Evolutionary conservation across 306 rosid species (phyloP), one percentile per base, ranked within the genome.

Genomic region (Leucaena leucocephala): DNA sequence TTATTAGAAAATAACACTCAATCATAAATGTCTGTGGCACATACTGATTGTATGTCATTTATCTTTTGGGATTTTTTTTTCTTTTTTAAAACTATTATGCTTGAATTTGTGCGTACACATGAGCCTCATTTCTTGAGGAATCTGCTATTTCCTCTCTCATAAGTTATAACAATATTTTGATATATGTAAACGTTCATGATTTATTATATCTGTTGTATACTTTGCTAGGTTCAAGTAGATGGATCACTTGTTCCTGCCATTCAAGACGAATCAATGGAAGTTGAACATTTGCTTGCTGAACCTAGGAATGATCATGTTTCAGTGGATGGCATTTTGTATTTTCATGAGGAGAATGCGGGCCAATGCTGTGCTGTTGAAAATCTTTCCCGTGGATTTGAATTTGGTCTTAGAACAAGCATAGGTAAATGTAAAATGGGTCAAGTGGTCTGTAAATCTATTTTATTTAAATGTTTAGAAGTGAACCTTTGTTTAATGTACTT

Each of bases 231-330:
- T 36, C 91, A 84, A 80, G 85, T 86, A 81, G 94, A 89, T 22
- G 92, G 80, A 63, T 80, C 92, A 50, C 86, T 80, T 77, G 84
- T 73, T 78, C 84, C 93, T 82, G 49, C 80, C 33, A 72, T 87
- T 75, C 80, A 87, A 68, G 91, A 91, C 78, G 98, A 86, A 75
- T 81, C 72, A 40, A 76, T 62, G 80, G 91, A 84, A 76, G 85
- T 88, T 64, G 91, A 88, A 69, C 92, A 87, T 82, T 84, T 87
- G 77, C 88, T 84, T 66, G 88, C 84, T 62, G 94, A 90, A 75
- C 92, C 91, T 42, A 87, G 84, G 86, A 86, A 59, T 54, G 89
- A 90, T 64, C 78, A 81, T 48, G 88, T 73, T 76, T 82, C 90
- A 4, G 74, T 85, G 68, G 87, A 90, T 85, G 86, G 88, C 54